These are phyloP conservation scores for Citrus medica DNA, from an alignment of 345 rosid genomes.

Conservation along the genomic window DNA sequence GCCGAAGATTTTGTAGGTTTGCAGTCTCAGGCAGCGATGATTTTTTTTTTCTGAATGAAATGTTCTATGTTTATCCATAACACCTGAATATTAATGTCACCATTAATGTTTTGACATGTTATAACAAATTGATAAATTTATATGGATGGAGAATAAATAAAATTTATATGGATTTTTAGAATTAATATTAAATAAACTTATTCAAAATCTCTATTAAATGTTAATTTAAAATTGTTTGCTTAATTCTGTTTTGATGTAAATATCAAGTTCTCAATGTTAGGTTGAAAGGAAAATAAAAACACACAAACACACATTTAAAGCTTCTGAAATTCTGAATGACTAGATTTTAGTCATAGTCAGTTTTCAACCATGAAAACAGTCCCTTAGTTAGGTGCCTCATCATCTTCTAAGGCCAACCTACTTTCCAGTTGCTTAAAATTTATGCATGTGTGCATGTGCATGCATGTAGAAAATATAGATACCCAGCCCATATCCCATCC, in stretches of 20 bases:
- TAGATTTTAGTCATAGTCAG: background rate
- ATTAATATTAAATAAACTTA: too few relatives aligned
- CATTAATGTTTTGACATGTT: background rate
- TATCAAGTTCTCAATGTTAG: background rate
- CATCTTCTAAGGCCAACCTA: background rate
- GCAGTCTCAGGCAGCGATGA: background rate
- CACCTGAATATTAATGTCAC: background rate
- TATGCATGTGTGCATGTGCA: background rate
- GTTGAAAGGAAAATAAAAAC: too few relatives aligned
- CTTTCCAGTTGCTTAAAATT: background rate
- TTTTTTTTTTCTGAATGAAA: background rate
- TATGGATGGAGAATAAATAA: background rate
- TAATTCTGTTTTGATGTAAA: background rate
- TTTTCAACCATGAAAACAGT: background rate
- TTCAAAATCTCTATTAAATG: background rate
- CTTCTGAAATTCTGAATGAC: background rate
- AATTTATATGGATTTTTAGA: background rate
- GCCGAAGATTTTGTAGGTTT: background rate
- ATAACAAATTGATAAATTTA: too few relatives aligned
- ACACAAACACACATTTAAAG: background rate
- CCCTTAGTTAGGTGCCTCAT: background rate
- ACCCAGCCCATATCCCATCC: background rate
- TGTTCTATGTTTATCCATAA: background rate
- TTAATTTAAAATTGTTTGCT: too few relatives aligned
- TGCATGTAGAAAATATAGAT: conserved; percentile 4